phyloP scores from a whole-genome alignment of 2,329 filamentous ascomycete species.

The Cryphonectria carpinicola region DNA sequence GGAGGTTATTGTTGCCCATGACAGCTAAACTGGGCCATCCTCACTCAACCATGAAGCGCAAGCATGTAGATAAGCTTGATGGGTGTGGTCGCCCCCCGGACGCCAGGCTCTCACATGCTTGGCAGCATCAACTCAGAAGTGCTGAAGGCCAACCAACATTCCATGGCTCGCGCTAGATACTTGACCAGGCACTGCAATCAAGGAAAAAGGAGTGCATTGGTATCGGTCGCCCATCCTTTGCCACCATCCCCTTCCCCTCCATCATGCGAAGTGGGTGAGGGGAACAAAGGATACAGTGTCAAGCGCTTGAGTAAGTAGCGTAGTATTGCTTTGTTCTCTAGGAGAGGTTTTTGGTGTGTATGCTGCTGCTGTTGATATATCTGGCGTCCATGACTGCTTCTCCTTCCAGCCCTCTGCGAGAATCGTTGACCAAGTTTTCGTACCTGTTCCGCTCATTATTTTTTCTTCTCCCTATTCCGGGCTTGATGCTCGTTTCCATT shows the following conservation, averaged over 20 bases:
- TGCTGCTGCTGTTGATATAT: conserved; percentile 19
- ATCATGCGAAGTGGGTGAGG: not conserved
- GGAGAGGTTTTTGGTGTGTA: not conserved
- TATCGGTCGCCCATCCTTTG: not conserved
- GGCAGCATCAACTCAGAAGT: not conserved
- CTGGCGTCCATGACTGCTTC: conserved; percentile 6
- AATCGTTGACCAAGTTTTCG: not conserved
- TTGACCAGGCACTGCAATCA: not conserved
- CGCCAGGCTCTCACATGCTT: not conserved
- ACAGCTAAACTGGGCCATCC: not conserved
- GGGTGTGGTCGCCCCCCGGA: not conserved
- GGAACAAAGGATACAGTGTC: not conserved
- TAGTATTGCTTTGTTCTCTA: not conserved
- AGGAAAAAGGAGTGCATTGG: not conserved
- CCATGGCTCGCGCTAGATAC: not conserved
- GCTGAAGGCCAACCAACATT: not conserved
- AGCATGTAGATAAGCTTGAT: conserved; percentile 19
- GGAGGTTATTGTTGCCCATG: not conserved
- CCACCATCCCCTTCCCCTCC: not conserved
- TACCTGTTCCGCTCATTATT: conserved; percentile 7
- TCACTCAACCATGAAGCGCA: conserved; percentile 1
- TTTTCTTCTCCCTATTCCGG: conserved; percentile 1
- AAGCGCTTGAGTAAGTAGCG: not conserved
- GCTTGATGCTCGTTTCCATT: conserved; percentile 23
- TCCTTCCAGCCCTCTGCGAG: not conserved